A percentile compares a stretch with the other conserved stretches of the same genome.
These are phyloP conservation scores for Phytopythium oedochilum DNA, from an alignment of 352 stramenopile genomes.

Conservation along the genomic window DNA sequence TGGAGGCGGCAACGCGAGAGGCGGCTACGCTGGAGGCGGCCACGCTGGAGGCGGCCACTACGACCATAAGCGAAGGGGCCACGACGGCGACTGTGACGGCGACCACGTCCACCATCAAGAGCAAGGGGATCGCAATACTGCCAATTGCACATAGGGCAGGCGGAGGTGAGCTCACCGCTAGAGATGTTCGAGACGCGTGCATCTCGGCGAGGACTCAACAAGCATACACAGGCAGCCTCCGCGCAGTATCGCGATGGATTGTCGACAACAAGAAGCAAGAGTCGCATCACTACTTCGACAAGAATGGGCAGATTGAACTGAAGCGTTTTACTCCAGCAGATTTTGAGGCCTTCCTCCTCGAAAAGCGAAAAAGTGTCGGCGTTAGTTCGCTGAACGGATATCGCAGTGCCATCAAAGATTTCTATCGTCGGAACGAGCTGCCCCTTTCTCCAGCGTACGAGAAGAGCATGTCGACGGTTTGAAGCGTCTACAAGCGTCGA, in stretches of 20 bases:
- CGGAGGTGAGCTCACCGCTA: too few species aligned
- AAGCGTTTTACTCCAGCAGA: neutral
- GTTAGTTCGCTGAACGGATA: neutral
- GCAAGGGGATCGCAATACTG: too few species aligned
- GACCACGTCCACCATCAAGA: too few species aligned
- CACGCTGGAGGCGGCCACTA: too few species aligned
- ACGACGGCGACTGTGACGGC: too few species aligned
- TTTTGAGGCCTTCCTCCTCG: neutral
- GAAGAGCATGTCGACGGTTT: neutral
- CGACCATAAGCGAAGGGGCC: too few species aligned
- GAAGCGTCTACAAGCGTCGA: neutral
- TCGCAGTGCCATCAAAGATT: neutral
- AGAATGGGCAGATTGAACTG: neutral
- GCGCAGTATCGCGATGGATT: neutral
- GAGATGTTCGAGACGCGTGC: neutral
- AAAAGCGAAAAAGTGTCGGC: neutral
- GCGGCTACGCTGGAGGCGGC: too few species aligned
- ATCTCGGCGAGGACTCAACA: neutral
- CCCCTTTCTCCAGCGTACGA: neutral
- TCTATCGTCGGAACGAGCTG: neutral
- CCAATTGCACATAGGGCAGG: too few species aligned
- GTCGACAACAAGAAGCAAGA: neutral
- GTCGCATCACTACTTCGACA: neutral
- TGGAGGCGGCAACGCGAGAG: too few species aligned
- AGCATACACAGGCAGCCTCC: neutral